Percentiles rank a stretch among this genome's conserved stretches.
Evolutionary conservation across 139 green algal genomes (phyloP).

Genomic region (Mychonastes homosphaera): DNA sequence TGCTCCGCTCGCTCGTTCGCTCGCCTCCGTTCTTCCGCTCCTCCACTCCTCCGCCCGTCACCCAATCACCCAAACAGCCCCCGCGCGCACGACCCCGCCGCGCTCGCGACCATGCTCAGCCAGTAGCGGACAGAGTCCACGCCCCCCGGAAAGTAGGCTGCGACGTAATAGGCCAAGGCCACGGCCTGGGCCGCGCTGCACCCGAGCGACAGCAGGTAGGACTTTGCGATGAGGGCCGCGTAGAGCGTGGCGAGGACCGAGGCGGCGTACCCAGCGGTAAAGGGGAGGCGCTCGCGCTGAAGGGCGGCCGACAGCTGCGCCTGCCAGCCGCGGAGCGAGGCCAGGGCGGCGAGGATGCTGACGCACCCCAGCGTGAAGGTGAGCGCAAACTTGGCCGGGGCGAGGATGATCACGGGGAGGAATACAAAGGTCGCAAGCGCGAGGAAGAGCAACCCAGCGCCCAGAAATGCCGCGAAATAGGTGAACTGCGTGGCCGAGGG

Average conservation of each 20-base stretch:
- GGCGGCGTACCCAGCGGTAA: constrained; percentile 70
- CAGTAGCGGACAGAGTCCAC: constrained; percentile 57
- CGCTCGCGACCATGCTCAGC: constrained; percentile 31
- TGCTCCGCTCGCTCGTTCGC: too few relatives aligned
- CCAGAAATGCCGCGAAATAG: too few relatives aligned
- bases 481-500: too few relatives aligned
- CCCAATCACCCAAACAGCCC: too few relatives aligned
- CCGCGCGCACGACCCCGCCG: too few relatives aligned
- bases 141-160: constrained; percentile 86
- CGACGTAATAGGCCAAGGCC: constrained; percentile 82
- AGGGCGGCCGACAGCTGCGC: constrained; percentile 78
- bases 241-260: constrained; percentile 77
- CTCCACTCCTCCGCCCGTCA: too few relatives aligned
- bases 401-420: constrained; percentile 79
- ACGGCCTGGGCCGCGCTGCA: too few relatives aligned
- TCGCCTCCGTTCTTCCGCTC: too few relatives aligned
- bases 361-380: constrained; percentile 78
- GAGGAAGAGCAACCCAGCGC: constrained; percentile 59
- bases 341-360: constrained; percentile 64
- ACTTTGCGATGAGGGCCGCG: constrained; percentile 68
- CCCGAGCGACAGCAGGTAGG: constrained; percentile 77
- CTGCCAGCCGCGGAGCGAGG: constrained; percentile 66
- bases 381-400: constrained; percentile 90
- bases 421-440: constrained; percentile 80
- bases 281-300: constrained; percentile 60